Percentiles rank a stretch among this genome's conserved stretches.
These are phyloP conservation scores for Calonectria multiphialidica DNA, from an alignment of 2,329 filamentous ascomycete species.

Conservation along the genomic window DNA sequence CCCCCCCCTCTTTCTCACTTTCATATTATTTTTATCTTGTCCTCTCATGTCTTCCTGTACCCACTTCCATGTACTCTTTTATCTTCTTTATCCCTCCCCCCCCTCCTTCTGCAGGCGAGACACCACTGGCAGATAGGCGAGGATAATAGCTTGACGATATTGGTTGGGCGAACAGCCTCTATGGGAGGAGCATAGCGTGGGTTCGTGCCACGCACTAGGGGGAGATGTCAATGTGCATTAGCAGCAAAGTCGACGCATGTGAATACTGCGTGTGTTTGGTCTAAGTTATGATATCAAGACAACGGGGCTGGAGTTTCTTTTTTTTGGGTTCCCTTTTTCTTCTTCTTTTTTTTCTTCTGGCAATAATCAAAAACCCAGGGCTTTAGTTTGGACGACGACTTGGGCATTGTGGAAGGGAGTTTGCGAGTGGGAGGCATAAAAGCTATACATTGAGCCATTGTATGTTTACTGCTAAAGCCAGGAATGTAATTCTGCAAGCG, in stretches of 20 bases:
- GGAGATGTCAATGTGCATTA: constrained; percentile 14
- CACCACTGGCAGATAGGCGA: neutral
- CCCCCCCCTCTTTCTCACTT: neutral
- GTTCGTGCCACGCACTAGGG: neutral
- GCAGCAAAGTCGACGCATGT: neutral
- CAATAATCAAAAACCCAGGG: neutral
- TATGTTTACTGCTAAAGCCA: neutral
- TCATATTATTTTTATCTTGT: neutral
- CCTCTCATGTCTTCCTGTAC: neutral
- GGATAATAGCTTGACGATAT: neutral
- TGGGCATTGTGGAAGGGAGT: neutral
- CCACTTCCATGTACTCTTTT: neutral
- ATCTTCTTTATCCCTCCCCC: neutral
- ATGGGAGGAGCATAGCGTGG: constrained; percentile 2
- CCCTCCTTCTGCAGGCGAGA: neutral
- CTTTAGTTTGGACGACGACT: neutral
- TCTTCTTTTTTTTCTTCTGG: neutral
- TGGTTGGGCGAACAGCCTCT: neutral
- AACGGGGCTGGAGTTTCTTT: neutral
- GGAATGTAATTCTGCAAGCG: neutral
- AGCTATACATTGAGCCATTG: neutral
- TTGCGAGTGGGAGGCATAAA: neutral
- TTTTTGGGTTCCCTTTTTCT: neutral
- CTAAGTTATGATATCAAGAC: neutral
- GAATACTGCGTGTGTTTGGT: neutral